Conservation (phyloP, 495 filamentous ascomycete species). For the Trichoderma orchidacearum region DNA sequence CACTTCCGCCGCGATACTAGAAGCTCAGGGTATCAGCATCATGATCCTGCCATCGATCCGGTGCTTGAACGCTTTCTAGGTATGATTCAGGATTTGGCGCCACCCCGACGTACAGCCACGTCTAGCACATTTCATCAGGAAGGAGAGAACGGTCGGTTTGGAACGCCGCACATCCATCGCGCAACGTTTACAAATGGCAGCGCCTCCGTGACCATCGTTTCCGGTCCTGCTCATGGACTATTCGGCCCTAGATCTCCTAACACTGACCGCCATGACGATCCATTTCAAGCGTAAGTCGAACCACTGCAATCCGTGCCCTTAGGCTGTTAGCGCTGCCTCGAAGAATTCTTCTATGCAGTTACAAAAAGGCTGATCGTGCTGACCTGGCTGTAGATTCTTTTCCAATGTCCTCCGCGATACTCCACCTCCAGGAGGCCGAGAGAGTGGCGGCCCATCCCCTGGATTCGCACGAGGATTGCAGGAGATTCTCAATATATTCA, state of each 20-base stretch:
- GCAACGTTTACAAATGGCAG: neutral
- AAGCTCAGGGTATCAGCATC: neutral
- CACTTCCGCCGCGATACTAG: conserved; percentile 14
- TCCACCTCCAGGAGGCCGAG: neutral
- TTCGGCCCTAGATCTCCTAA: neutral
- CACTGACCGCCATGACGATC: conserved; percentile 6
- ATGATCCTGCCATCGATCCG: conserved; percentile 12
- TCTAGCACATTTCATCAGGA: neutral
- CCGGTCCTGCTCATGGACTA: neutral
- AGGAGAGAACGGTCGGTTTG: neutral
- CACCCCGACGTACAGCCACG: neutral
- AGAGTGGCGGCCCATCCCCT: conserved; percentile 6
- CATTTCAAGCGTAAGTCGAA: conserved; percentile 13
- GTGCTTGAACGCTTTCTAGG: conserved; percentile 28
- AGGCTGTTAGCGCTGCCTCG: neutral
- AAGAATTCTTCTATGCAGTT: too few relatives aligned
- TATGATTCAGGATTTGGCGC: conserved; percentile 18
- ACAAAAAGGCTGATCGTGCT: neutral
- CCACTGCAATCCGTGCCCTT: neutral
- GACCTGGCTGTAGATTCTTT: neutral
- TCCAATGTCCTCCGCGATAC: neutral
- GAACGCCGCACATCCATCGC: neutral
- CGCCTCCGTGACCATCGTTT: neutral
- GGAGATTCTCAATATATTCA: conserved; percentile 40
- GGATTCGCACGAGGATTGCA: conserved; percentile 17